These are phyloP conservation scores for Liriodendron chinense DNA, from an alignment of 164 flowering plant species.

Conservation along the genomic window DNA sequence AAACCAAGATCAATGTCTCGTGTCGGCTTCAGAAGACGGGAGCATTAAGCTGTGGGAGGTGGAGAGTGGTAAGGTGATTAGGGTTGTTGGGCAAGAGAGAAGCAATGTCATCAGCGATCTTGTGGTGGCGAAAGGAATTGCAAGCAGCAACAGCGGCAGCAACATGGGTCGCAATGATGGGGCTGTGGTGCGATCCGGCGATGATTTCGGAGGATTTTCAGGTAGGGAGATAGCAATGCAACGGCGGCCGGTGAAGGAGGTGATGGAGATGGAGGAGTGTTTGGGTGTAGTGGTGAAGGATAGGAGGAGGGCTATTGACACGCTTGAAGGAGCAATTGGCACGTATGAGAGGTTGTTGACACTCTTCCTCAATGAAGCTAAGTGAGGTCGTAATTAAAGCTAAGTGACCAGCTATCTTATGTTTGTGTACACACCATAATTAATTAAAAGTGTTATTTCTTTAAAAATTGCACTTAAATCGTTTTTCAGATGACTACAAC, in stretches of 20 bases:
- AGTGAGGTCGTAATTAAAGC: neutral
- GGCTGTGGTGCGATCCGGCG: neutral
- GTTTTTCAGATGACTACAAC: no score
- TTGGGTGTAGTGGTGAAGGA: slow-evolving; percentile 32
- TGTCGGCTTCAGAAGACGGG: slow-evolving; percentile 54
- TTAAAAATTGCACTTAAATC: no score
- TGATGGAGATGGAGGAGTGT: slow-evolving; percentile 31
- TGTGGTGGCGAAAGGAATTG: slow-evolving; percentile 29
- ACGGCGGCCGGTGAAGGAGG: slow-evolving; percentile 17
- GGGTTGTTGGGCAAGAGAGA: slow-evolving; percentile 23
- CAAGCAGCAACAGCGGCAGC: neutral
- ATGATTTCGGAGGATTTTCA: slow-evolving; percentile 10
- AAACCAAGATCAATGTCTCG: slow-evolving; percentile 22
- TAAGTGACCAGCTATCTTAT: no score
- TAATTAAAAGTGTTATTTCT: no score
- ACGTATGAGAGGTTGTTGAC: slow-evolving; percentile 43
- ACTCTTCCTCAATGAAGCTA: slow-evolving; percentile 50
- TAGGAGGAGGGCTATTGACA: slow-evolving; percentile 37
- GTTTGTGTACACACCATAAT: no score
- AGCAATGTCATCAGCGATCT: slow-evolving; percentile 26
- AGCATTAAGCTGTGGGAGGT: slow-evolving; percentile 36
- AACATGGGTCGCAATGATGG: neutral
- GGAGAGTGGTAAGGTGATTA: slow-evolving; percentile 19
- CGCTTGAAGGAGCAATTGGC: slow-evolving; percentile 38
- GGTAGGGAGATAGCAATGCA: slow-evolving; percentile 18